A percentile compares a stretch with the other conserved stretches of the same genome.
Evolutionary conservation across 2,329 filamentous ascomycete genomes (phyloP).

Genomic region (Neoarthrinium moseri): DNA sequence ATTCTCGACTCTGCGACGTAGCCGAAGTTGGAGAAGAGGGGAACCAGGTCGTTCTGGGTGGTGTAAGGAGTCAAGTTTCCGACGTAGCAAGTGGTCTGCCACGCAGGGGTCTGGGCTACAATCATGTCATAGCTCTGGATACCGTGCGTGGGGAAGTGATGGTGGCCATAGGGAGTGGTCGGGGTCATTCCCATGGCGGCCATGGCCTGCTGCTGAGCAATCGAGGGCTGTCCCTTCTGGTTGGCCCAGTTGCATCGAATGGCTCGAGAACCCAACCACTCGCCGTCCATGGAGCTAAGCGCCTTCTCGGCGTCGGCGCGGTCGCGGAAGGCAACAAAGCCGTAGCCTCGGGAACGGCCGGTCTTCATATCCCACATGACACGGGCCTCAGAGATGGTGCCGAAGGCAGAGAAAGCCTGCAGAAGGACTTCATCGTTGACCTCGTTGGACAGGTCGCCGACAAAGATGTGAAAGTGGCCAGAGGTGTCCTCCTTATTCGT

Average conservation of each 20-base stretch:
- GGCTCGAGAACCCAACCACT: conserved; percentile 96
- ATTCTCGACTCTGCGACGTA: conserved; percentile 97
- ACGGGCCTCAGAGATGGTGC: conserved; percentile 91
- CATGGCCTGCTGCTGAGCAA: conserved; percentile 97
- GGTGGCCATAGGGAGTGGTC: conserved; percentile 92
- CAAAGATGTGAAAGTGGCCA: conserved; percentile 98
- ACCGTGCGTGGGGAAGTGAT: conserved; percentile 96
- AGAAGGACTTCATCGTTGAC: conserved; percentile 94
- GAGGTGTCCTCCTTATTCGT: conserved; percentile 95
- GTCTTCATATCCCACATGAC: conserved; percentile 99
- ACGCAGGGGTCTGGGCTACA: conserved; percentile 87
- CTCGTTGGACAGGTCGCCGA: conserved; percentile 95
- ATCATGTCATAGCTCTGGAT: conserved; percentile 98
- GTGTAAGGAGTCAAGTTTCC: conserved; percentile 98
- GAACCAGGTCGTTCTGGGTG: conserved; percentile 93
- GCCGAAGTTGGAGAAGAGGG: conserved; percentile 97
- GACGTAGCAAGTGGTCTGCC: conserved; percentile 98
- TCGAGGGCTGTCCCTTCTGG: conserved; percentile 99
- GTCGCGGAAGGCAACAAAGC: conserved; percentile 96
- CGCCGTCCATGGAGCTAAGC: conserved; percentile 95
- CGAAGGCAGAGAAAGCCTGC: conserved; percentile 95
- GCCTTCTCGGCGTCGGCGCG: conserved; percentile 93
- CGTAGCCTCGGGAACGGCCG: conserved; percentile 92
- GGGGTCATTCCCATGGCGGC: conserved; percentile 97
- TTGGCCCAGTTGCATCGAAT: conserved; percentile 99